Base-by-base conservation (phyloP, 2,329 filamentous ascomycete species). In the Pyrenophora tritici-repentis region DNA sequence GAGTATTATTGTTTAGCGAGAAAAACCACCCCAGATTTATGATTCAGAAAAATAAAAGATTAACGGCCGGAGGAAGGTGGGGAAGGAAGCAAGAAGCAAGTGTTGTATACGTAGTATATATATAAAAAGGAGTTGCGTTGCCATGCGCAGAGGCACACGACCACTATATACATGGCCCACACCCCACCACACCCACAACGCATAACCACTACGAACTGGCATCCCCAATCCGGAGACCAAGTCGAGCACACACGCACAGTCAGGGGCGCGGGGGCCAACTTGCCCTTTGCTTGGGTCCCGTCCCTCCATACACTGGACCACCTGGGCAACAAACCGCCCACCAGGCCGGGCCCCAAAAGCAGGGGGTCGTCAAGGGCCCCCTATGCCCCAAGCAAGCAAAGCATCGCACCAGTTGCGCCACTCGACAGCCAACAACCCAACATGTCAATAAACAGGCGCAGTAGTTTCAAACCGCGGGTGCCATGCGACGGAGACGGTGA, bases 371-470 rank as follows among this genome's bases (percentile, higher is more conserved):
- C 41, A 10, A 14, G 17, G 13, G 18, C 14, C 18, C 32, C 20
- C 41, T 26, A 26, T 43, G 24, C 32, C 41, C 22, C 32, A 17
- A 43, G 20, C 20, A 32, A 43, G 41, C 22, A 26, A 36, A 32
- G 17, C 32, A 17, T 12, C 14, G 13, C 41, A 42, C 36, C 31
- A 46, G 17, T 18, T 36, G 22, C 37, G 37, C 22, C 10, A 18
- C 16, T 20, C 20, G 37, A 7, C 22, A 40, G 9, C 45, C 31
- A 26, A 20, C 45, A 31, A 29, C 38, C 22, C 45, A 48, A 36
- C 45, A 29, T 42, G 32, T 50, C 47, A 50, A 50, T 50, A 50
- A 50, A 50, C 42, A 50, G 18, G 22, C 36, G 47, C 47, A 50
- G 47, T 50, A 50, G 47, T 50, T 47, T 40, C 47, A 50, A 46